Conservation (phyloP, 768 basidiomycete genomes). For the Leccinum subgranulosum region DNA sequence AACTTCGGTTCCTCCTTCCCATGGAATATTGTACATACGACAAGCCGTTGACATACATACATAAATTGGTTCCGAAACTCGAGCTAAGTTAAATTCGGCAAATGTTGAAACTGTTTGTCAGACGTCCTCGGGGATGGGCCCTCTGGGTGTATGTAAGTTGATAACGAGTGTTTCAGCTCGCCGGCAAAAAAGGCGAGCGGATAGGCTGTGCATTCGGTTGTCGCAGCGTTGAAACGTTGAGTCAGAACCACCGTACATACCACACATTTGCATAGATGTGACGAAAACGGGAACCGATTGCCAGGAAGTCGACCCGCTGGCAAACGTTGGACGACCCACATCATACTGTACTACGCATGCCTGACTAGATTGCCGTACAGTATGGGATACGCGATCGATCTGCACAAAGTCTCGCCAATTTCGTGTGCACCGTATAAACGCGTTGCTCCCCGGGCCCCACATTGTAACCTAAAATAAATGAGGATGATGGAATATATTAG, state of each 20-base stretch:
- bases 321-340: background rate
- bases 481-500: background rate
- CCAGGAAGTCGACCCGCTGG: background rate
- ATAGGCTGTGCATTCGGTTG: conserved; percentile 3
- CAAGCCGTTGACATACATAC: conserved; percentile 3
- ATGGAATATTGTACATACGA: conserved; percentile 3
- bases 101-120: background rate
- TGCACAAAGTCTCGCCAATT: background rate
- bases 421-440: background rate
- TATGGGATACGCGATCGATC: background rate
- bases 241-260: background rate
- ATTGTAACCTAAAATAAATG: background rate
- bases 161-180: background rate
- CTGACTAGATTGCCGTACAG: background rate
- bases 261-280: background rate
- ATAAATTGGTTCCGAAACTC: conserved; percentile 3
- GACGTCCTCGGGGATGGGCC: background rate
- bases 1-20: background rate
- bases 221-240: background rate
- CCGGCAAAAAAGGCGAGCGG: background rate
- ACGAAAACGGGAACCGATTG: background rate
- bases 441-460: background rate
- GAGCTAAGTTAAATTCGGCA: background rate
- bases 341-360: background rate
- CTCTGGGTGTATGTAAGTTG: background rate